These are phyloP conservation scores for Mortierella sp. DNA, from an alignment of 371 early-diverging fungal species.

Conservation along the genomic window DNA sequence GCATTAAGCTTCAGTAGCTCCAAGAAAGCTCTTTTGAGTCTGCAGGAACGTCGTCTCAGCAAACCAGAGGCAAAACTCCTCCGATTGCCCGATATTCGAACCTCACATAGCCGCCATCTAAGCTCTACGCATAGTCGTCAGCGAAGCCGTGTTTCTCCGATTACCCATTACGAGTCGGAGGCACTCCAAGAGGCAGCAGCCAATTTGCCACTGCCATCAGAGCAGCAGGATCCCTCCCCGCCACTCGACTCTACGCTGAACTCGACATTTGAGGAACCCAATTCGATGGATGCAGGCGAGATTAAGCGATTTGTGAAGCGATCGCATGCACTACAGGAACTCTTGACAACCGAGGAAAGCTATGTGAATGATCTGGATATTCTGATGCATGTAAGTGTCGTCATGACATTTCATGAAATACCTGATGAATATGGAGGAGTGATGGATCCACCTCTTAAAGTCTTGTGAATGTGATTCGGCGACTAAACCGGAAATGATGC, in stretches of 20 bases:
- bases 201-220: too few species aligned
- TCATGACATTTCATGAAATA: too few species aligned
- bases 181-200: too few species aligned
- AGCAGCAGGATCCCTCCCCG: background rate
- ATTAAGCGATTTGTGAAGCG: slow-evolving; percentile 37
- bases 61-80: slow-evolving; percentile 38
- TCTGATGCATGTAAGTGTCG: slow-evolving; percentile 30
- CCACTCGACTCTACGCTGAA: background rate
- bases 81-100: slow-evolving; percentile 36
- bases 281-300: slow-evolving; percentile 30
- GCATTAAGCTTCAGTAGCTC: slow-evolving; percentile 35
- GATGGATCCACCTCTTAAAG: background rate
- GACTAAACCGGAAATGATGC: too few species aligned
- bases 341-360: slow-evolving; percentile 38
- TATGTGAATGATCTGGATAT: slow-evolving; percentile 45
- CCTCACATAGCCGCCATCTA: slow-evolving; percentile 11
- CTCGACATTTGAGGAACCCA: slow-evolving; percentile 6
- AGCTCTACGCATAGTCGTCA: background rate
- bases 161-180: too few species aligned
- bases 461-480: too few species aligned
- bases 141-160: too few species aligned
- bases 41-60: slow-evolving; percentile 42
- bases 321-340: slow-evolving; percentile 41
- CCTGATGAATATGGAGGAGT: too few species aligned
- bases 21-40: slow-evolving; percentile 33